These are phyloP conservation scores for Scopulariopsis brevicaulis DNA, from an alignment of 2,329 filamentous ascomycete genomes.

Conservation along the genomic window DNA sequence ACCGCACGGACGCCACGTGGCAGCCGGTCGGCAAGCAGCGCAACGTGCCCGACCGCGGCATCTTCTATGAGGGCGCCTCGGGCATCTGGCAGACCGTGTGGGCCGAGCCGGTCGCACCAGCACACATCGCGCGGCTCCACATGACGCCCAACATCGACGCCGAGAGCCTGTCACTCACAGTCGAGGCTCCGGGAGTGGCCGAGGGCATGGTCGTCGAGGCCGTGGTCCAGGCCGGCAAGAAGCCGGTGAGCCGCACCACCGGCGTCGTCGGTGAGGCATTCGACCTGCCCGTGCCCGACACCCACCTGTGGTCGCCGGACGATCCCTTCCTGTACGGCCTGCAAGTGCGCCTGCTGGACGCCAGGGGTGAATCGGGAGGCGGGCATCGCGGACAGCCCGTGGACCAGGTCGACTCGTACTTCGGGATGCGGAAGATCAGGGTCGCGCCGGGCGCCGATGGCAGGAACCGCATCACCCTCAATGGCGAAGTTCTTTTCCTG, in stretches of 20 bases:
- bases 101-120: background rate
- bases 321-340: background rate
- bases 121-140: background rate
- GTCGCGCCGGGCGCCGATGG: background rate
- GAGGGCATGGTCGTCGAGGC: background rate
- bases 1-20: background rate
- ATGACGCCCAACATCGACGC: background rate
- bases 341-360: background rate
- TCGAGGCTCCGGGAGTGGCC: background rate
- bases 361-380: background rate
- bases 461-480: background rate
- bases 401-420: background rate
- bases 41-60: background rate
- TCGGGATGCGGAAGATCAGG: background rate
- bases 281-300: background rate
- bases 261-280: background rate
- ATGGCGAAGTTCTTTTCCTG: background rate
- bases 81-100: background rate
- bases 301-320: background rate
- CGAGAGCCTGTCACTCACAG: background rate
- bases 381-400: background rate
- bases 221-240: background rate
- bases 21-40: background rate
- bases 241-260: background rate
- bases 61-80: background rate